Evolutionary conservation across 2,329 filamentous ascomycete species (phyloP).

Genomic region (Tolypocladium inflatum): DNA sequence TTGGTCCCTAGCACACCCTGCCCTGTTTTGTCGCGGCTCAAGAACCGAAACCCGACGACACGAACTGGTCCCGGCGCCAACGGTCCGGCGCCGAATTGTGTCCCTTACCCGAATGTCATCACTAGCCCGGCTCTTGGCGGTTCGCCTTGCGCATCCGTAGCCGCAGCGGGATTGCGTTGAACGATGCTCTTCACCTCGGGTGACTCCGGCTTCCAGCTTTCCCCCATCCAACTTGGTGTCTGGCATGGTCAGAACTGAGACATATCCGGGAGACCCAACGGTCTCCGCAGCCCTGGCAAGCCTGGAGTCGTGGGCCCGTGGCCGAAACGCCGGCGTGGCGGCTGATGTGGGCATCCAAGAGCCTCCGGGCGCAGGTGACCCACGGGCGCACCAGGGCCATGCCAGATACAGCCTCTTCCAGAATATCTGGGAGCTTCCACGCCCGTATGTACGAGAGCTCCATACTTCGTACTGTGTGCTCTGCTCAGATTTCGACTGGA

Average conservation of each 20-base stretch:
- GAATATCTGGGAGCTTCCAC: conserved; percentile 3
- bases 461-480: too few relatives aligned
- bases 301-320: background rate
- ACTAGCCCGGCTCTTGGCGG: background rate
- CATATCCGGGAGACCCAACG: background rate
- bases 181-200: background rate
- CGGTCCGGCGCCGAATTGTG: background rate
- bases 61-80: background rate
- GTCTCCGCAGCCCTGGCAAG: background rate
- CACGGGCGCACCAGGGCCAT: background rate
- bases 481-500: background rate
- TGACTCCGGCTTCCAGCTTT: too few relatives aligned
- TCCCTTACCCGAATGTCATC: background rate
- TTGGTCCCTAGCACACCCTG: background rate
- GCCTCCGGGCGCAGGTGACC: conserved; percentile 1
- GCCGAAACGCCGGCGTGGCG: conserved; percentile 2
- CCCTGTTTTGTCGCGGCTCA: background rate
- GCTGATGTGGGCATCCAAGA: conserved; percentile 1
- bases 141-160: background rate
- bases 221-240: background rate
- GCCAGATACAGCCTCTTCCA: background rate
- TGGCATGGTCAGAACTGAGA: background rate
- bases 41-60: background rate
- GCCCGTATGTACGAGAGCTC: background rate
- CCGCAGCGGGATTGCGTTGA: background rate